A percentile compares a stretch with the other conserved stretches of the same genome.
phyloP scores from a whole-genome alignment of 345 rosid genomes.

The Sonneratia caseolaris region DNA sequence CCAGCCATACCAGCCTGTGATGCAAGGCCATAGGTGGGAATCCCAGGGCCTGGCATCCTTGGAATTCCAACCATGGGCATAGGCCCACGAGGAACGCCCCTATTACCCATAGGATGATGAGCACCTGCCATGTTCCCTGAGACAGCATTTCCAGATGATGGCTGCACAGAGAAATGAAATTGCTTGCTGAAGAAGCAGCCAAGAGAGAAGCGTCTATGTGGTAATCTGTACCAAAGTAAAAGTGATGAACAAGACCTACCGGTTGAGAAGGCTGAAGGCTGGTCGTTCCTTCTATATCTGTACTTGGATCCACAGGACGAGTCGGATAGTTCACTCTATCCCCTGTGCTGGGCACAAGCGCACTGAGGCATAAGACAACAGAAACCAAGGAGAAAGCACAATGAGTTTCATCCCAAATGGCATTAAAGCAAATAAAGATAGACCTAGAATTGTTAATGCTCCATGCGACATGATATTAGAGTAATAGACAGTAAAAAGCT shows the following conservation, averaged over 20 bases:
- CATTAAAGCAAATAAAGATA: neutral
- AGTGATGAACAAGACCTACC: slow-evolving; percentile 11
- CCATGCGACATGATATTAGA: neutral
- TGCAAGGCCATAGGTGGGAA: slow-evolving; percentile 57
- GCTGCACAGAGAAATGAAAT: slow-evolving; percentile 3
- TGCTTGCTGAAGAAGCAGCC: neutral
- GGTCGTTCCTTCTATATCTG: slow-evolving; percentile 92
- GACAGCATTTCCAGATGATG: slow-evolving; percentile 41
- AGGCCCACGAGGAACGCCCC: slow-evolving; percentile 51
- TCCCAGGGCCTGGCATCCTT: slow-evolving; percentile 72
- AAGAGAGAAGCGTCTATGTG: neutral
- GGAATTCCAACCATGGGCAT: slow-evolving; percentile 57
- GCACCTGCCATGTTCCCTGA: slow-evolving; percentile 46
- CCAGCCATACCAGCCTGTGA: slow-evolving; percentile 52
- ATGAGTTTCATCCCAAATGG: neutral
- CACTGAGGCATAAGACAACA: slow-evolving; percentile 15
- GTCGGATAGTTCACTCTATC: slow-evolving; percentile 81
- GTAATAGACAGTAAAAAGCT: neutral
- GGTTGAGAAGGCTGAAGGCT: slow-evolving; percentile 78
- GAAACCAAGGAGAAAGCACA: neutral
- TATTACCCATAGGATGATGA: slow-evolving; percentile 44
- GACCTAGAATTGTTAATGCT: neutral
- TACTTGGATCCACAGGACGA: slow-evolving; percentile 82
- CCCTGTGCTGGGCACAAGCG: slow-evolving; percentile 70
- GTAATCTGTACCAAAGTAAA: neutral